Percentiles rank a stretch among this genome's conserved stretches.
Evolutionary conservation across 2,329 filamentous ascomycete species (phyloP).

Genomic region (Fulvia fulva): DNA sequence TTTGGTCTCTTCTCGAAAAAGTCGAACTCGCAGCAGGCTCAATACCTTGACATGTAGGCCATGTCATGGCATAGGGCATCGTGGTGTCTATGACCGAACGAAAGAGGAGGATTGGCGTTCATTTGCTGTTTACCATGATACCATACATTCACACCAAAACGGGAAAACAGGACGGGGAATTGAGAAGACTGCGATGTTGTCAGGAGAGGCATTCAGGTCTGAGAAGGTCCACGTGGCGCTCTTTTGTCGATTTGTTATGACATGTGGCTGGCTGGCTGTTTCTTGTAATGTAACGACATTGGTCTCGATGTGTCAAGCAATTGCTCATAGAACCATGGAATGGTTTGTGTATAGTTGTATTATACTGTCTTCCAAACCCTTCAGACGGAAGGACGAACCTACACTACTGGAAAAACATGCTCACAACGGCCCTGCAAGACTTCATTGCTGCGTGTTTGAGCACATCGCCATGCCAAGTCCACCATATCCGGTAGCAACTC

Average conservation of each 20-base stretch:
- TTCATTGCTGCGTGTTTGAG: too few species aligned
- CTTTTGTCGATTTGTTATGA: too few species aligned
- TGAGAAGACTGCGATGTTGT: not conserved
- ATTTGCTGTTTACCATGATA: not conserved
- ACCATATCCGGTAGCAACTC: too few species aligned
- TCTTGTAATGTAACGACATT: not conserved
- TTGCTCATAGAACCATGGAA: not conserved
- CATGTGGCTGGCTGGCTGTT: not conserved
- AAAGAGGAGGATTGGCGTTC: not conserved
- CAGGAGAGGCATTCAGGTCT: not conserved
- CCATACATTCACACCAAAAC: not conserved
- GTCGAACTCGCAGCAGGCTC: not conserved
- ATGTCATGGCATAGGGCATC: not conserved
- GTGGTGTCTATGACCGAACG: not conserved
- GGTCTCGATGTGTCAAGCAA: not conserved
- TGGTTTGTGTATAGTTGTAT: not conserved
- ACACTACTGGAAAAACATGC: too few species aligned
- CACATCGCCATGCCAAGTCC: too few species aligned
- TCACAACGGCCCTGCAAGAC: too few species aligned
- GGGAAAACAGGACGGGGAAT: not conserved
- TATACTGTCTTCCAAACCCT: not conserved
- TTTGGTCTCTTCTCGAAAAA: not conserved
- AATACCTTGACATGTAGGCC: conserved; percentile 1
- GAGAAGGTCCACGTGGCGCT: too few species aligned
- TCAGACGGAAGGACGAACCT: not conserved